phyloP scores from a whole-genome alignment of 129 eudicot species.

The Glebionis coronaria region DNA sequence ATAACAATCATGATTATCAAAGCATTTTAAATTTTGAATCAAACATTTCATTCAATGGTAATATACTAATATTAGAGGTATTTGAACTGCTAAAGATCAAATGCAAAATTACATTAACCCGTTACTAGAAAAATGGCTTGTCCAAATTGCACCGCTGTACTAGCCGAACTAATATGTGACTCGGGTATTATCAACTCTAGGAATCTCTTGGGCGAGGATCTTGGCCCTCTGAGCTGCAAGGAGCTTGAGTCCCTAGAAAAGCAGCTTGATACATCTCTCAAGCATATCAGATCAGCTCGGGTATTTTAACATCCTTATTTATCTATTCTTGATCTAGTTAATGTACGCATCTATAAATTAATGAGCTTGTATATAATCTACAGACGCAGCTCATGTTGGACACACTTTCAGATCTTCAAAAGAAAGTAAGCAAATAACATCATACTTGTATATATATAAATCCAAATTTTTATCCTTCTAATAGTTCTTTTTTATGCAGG shows the following conservation, averaged over 20 bases:
- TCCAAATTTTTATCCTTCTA: neutral
- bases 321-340: neutral
- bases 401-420: slow-evolving; percentile 83
- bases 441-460: neutral
- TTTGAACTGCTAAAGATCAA: no score
- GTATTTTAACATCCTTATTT: slow-evolving; percentile 29
- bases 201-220: slow-evolving; percentile 97
- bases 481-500: slow-evolving; percentile 35
- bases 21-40: neutral
- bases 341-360: neutral
- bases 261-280: slow-evolving; percentile 88
- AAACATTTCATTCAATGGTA: no score
- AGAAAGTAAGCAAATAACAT: slow-evolving; percentile 40
- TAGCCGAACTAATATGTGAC: neutral
- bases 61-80: no score
- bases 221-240: slow-evolving; percentile 91
- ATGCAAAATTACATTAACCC: no score
- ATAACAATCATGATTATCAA: neutral
- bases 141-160: no score
- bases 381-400: slow-evolving; percentile 97
- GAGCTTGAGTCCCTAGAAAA: slow-evolving; percentile 91
- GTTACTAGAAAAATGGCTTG: no score
- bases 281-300: slow-evolving; percentile 87
- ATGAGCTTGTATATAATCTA: neutral
- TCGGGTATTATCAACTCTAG: slow-evolving; percentile 26